Percentiles rank a stretch among this genome's conserved stretches.
Conservation (phyloP, 768 basidiomycete genomes). For the Clitopilus hobsonii region DNA sequence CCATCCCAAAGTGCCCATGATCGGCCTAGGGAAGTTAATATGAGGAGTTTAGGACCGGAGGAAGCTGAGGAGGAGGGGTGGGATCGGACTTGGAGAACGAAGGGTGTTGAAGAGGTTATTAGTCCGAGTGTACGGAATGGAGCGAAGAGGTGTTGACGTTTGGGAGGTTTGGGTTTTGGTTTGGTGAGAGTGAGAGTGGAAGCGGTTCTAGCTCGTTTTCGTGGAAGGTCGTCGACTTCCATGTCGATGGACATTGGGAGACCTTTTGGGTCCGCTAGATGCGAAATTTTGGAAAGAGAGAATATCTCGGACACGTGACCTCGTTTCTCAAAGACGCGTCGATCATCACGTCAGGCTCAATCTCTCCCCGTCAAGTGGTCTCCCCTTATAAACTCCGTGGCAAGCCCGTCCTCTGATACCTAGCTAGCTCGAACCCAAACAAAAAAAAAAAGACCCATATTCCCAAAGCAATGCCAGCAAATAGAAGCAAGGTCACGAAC, state of each 20-base stretch:
- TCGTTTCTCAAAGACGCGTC: background rate
- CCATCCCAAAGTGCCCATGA: slow-evolving; percentile 98
- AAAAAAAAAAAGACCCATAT: no score
- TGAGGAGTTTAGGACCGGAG: slow-evolving; percentile 75
- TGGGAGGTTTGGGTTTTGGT: slow-evolving; percentile 27
- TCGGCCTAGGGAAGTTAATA: slow-evolving; percentile 83
- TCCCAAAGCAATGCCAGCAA: no score
- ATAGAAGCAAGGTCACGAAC: background rate
- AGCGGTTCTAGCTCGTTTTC: slow-evolving; percentile 41
- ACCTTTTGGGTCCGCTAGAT: background rate
- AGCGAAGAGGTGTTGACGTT: slow-evolving; percentile 82
- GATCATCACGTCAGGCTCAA: no score
- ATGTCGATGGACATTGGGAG: slow-evolving; percentile 10
- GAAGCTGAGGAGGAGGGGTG: slow-evolving; percentile 84
- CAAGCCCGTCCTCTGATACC: no score
- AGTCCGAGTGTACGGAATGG: slow-evolving; percentile 96
- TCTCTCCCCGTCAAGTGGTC: no score
- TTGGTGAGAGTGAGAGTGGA: background rate
- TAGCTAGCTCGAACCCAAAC: no score
- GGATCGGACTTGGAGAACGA: slow-evolving; percentile 80
- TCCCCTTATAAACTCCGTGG: no score
- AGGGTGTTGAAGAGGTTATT: slow-evolving; percentile 87
- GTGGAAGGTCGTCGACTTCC: slow-evolving; percentile 27
- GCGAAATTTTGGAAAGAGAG: background rate
- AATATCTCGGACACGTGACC: background rate